A percentile compares a stretch with the other conserved stretches of the same genome.
Conservation (phyloP, 2,329 filamentous ascomycete genomes). For the Mariannaea sp. region DNA sequence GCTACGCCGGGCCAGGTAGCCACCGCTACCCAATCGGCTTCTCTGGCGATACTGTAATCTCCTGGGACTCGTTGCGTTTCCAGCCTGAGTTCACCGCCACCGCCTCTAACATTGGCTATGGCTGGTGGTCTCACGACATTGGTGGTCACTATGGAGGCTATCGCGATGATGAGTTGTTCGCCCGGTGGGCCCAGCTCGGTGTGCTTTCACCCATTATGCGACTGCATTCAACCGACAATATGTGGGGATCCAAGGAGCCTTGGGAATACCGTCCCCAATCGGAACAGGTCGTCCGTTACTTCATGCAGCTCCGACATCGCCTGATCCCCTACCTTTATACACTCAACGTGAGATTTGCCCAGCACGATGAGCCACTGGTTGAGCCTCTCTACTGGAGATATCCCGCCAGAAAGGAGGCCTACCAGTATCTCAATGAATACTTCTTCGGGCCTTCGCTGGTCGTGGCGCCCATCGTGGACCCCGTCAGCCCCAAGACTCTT, state of each 20-base stretch:
- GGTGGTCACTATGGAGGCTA: conserved; percentile 63
- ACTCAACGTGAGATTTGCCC: conserved; percentile 53
- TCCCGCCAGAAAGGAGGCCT: conserved; percentile 56
- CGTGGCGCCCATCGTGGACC: conserved; percentile 60
- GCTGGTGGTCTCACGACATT: conserved; percentile 72
- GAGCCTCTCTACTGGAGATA: conserved; percentile 68
- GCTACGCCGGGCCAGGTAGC: conserved; percentile 66
- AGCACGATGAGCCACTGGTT: conserved; percentile 55
- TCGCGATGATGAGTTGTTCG: conserved; percentile 61
- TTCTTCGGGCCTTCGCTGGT: conserved; percentile 62
- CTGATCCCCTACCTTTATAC: conserved; percentile 65
- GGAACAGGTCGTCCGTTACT: conserved; percentile 51
- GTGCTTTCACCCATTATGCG: conserved; percentile 65
- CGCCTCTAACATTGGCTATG: conserved; percentile 69
- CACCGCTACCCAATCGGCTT: conserved; percentile 69
- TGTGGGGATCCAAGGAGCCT: conserved; percentile 65
- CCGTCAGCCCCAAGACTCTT: conserved; percentile 51
- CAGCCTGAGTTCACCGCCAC: conserved; percentile 71
- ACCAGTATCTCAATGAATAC: conserved; percentile 61
- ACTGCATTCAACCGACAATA: conserved; percentile 62
- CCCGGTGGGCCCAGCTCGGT: conserved; percentile 67
- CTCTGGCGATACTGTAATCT: conserved; percentile 63
- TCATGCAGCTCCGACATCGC: conserved; percentile 60
- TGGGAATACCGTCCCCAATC: conserved; percentile 59
- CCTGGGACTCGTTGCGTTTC: conserved; percentile 66